Conservation (phyloP, 176 grass and related monocot genomes). For the barley (Hordeum vulgare) region DNA sequence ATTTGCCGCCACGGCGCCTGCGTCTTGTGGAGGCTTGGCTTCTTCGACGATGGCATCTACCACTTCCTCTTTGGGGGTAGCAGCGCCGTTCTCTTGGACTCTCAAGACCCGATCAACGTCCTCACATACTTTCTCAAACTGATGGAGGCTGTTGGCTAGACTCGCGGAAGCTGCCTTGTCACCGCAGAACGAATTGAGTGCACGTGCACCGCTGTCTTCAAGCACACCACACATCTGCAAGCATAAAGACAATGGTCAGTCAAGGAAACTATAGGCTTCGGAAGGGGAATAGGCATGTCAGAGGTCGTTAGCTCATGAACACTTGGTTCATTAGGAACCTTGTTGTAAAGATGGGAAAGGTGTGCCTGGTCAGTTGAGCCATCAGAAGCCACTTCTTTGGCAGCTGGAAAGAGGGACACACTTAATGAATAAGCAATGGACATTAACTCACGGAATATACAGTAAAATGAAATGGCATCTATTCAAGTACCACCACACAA, state of each 20-base stretch:
- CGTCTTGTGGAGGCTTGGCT: not conserved
- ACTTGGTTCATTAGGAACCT: constrained; percentile 37
- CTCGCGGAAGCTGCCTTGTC: constrained; percentile 43
- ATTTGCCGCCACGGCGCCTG: not conserved
- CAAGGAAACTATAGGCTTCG: not conserved
- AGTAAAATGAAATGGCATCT: not conserved
- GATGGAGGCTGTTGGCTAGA: constrained; percentile 47
- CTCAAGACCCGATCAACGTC: constrained; percentile 35
- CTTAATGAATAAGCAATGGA: constrained; percentile 12
- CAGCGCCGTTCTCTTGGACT: constrained; percentile 22
- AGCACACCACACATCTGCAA: constrained; percentile 74
- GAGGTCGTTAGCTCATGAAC: not conserved
- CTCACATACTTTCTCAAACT: constrained; percentile 49
- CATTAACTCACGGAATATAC: constrained; percentile 23
- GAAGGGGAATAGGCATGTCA: not conserved
- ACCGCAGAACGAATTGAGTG: constrained; percentile 60
- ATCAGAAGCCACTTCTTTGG: constrained; percentile 34
- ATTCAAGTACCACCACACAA: not conserved
- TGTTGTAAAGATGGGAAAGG: constrained; percentile 75
- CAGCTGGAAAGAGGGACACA: constrained; percentile 40
- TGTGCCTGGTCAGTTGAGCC: constrained; percentile 27
- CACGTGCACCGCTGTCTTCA: constrained; percentile 43
- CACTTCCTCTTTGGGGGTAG: constrained; percentile 13
- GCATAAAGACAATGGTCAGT: not conserved
- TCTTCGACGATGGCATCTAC: not conserved